phyloP scores from a whole-genome alignment of 2,329 filamentous ascomycete genomes.

The Fusarium neocosmosporiellum region DNA sequence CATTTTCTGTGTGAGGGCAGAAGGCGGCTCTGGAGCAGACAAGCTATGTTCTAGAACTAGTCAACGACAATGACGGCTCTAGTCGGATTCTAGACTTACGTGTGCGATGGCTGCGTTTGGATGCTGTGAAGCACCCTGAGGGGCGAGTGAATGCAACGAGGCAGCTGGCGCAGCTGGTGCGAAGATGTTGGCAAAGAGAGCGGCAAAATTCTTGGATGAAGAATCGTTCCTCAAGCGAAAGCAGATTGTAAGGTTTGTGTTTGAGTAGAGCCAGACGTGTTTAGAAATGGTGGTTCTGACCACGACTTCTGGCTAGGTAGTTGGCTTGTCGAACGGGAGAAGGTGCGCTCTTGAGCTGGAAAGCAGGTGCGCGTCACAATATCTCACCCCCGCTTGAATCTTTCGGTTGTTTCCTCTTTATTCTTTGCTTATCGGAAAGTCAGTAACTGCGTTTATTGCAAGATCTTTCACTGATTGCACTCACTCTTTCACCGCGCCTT shows the following conservation, averaged over 20 bases:
- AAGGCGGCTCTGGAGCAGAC: not conserved
- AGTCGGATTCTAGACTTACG: slow-evolving; percentile 2
- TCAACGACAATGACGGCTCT: not conserved
- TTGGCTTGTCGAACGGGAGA: slow-evolving; percentile 10
- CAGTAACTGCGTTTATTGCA: not conserved
- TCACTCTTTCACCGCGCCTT: slow-evolving; percentile 11
- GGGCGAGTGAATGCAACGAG: not conserved
- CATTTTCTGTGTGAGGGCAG: slow-evolving; percentile 20
- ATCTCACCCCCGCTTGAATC: slow-evolving; percentile 3
- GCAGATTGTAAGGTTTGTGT: slow-evolving; percentile 11
- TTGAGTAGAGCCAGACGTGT: not conserved
- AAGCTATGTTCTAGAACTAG: not conserved
- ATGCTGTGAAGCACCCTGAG: not conserved
- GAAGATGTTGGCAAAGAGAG: not conserved
- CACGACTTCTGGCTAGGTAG: slow-evolving; percentile 1
- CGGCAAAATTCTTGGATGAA: slow-evolving; percentile 8
- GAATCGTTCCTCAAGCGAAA: slow-evolving; percentile 4
- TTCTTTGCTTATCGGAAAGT: slow-evolving; percentile 6
- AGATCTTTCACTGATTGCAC: slow-evolving; percentile 4
- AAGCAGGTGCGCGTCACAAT: slow-evolving; percentile 17
- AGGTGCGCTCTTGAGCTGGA: slow-evolving; percentile 21
- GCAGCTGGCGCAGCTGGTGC: not conserved
- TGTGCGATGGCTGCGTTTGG: not conserved
- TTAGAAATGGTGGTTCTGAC: slow-evolving; percentile 3
- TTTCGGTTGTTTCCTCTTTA: slow-evolving; percentile 1